Percentiles rank a stretch among this genome's conserved stretches.
Evolutionary conservation across 106 monocot species (phyloP).

Genomic region (Acorus gramineus): DNA sequence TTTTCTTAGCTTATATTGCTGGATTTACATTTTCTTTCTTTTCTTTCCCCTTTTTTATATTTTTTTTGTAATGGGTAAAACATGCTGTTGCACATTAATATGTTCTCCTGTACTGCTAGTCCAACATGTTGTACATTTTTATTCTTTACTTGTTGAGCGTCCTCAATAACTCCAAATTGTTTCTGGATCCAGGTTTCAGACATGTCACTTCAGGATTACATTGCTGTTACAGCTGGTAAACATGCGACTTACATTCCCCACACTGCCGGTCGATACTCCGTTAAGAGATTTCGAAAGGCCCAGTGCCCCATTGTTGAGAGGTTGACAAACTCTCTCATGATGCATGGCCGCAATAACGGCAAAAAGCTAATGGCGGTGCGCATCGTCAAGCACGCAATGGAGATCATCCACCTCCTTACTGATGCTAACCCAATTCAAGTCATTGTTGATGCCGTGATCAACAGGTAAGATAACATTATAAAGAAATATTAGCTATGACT

Average conservation of each 20-base stretch:
- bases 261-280: conserved; percentile 51
- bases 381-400: conserved; percentile 56
- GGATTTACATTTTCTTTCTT: too few relatives aligned
- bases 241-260: conserved; percentile 55
- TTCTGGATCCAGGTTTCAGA: conserved; percentile 29
- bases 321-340: conserved; percentile 62
- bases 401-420: conserved; percentile 54
- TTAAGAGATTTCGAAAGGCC: conserved; percentile 53
- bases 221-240: conserved; percentile 31
- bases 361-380: conserved; percentile 52
- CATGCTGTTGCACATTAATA: too few relatives aligned
- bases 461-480: conserved; percentile 18
- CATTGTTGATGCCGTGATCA: conserved; percentile 50
- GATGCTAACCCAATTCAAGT: conserved; percentile 55
- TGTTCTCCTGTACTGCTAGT: too few relatives aligned
- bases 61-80: too few relatives aligned
- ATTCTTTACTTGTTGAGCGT: too few relatives aligned
- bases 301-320: conserved; percentile 61
- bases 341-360: conserved; percentile 66
- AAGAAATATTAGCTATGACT: too few relatives aligned
- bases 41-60: too few relatives aligned
- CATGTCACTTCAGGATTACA: conserved; percentile 48
- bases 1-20: too few relatives aligned
- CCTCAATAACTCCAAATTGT: neutral
- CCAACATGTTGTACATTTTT: too few relatives aligned